Conservation (phyloP, 306 rosid species). For the Lablab purpureus region DNA sequence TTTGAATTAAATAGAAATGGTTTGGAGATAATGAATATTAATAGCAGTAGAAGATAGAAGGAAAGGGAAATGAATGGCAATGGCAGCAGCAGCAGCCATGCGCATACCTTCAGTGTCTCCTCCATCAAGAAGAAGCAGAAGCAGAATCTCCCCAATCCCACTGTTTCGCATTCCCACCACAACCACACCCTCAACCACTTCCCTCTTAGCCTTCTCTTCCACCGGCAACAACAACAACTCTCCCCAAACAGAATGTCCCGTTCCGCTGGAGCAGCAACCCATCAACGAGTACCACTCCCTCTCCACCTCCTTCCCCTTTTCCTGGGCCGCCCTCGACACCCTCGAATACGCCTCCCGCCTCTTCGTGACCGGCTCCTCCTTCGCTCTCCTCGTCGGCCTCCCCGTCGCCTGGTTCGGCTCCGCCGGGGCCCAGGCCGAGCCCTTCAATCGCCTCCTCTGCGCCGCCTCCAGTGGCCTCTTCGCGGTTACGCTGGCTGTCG, state of each 20-base stretch:
- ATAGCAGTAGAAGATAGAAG: background rate
- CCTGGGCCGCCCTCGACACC: conserved; percentile 81
- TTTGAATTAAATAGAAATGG: no score
- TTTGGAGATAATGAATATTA: background rate
- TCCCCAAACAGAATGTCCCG: conserved; percentile 82
- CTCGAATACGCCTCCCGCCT: conserved; percentile 74
- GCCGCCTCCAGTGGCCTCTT: conserved; percentile 78
- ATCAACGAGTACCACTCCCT: conserved; percentile 82
- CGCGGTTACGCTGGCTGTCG: conserved; percentile 74
- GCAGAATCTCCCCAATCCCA: conserved; percentile 35
- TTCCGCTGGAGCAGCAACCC: conserved; percentile 85
- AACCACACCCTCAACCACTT: conserved; percentile 10
- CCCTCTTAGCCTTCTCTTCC: conserved; percentile 31
- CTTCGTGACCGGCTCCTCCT: conserved; percentile 71
- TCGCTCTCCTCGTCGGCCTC: conserved; percentile 75
- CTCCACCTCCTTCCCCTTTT: conserved; percentile 83
- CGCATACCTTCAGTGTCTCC: conserved; percentile 18
- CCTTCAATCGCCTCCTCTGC: conserved; percentile 59
- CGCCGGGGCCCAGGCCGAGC: conserved; percentile 75
- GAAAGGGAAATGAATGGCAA: background rate
- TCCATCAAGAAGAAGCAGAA: background rate
- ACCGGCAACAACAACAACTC: conserved; percentile 49
- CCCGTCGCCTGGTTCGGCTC: conserved; percentile 91
- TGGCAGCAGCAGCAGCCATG: conserved; percentile 50
- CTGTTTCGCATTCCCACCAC: background rate